Evolutionary conservation across 148 eudicot genomes (phyloP), one percentile per base, ranked within the genome.

Genomic region (Cornus suecica): DNA sequence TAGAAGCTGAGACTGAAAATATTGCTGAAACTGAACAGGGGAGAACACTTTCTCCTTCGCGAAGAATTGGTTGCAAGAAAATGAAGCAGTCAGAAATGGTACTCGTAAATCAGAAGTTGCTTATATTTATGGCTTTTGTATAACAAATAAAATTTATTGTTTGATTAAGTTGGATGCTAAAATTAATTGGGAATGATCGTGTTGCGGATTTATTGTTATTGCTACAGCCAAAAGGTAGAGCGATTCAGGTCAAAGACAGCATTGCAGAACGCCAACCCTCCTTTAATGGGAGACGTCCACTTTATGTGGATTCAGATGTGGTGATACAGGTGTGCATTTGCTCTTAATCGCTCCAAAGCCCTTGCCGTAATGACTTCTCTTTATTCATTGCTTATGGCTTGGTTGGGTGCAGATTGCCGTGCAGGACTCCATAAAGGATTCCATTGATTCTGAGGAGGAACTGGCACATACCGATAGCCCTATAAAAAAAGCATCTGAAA

Each of bases 271-370:
- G 85, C 18, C 79, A 45, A 65, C 75, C 81, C 58, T 78, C 84
- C 74, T 64, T 66, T 68, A 66, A 75, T 66, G 37, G 37, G 30
- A 64, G 73, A 68, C 66, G 74, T 24, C 29, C 37, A 25, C 70
- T 61, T 71, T 79, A 79, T 48, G 76, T 76, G 66, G 85, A 75
- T 74, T 72, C 80, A 10, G 85, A 79, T 79, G 82, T 75, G 60
- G 77, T 81, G 29, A 79, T 83, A 75, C 76, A 83, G 74, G 82
- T 83, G 54, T 75, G 72, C 74, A 70, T 11, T 63, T 26, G 54
- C 51, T 22, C 52, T 18, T n/a, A n/a, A 65, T 23, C 24, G 11
- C 4, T 32, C 16, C 24, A 34, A 27, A 30, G 3, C 22, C 65
- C 8, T 79, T 32, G 8, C 37, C 26, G 76, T n/a, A 52, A 30